Evolutionary conservation across 345 rosid genomes (phyloP).

Genomic region (Syzygium oleosum): DNA sequence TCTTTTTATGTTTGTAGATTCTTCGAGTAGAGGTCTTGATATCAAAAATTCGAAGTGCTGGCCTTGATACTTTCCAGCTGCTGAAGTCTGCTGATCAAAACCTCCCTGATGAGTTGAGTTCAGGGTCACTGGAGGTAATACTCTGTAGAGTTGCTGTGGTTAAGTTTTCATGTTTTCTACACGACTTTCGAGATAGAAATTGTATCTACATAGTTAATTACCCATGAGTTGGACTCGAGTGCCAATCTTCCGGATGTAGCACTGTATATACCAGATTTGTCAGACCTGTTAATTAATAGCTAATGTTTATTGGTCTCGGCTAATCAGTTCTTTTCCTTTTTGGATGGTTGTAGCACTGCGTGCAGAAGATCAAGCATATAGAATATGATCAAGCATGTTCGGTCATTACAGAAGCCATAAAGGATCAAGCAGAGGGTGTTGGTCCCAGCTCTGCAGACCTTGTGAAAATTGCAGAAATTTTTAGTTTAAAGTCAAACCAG

Average conservation of each 20-base stretch:
- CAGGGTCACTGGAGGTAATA: slow-evolving; percentile 76
- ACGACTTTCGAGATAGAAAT: background rate
- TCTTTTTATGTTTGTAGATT: slow-evolving; percentile 37
- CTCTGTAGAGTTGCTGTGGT: background rate
- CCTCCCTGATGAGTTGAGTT: slow-evolving; percentile 57
- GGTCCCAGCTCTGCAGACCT: slow-evolving; percentile 62
- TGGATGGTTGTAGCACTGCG: slow-evolving; percentile 47
- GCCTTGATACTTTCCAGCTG: slow-evolving; percentile 46
- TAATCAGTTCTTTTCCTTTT: background rate
- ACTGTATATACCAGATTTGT: background rate
- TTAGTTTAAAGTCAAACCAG: slow-evolving; percentile 79
- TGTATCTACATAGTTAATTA: background rate
- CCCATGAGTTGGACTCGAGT: background rate
- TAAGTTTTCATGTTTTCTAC: background rate
- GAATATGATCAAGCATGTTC: slow-evolving; percentile 48
- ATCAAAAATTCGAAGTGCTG: slow-evolving; percentile 50
- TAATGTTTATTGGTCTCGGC: background rate
- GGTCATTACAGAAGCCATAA: slow-evolving; percentile 47
- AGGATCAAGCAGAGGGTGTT: slow-evolving; percentile 47
- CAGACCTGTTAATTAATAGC: background rate
- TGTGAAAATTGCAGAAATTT: slow-evolving; percentile 57
- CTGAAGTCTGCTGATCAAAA: slow-evolving; percentile 41
- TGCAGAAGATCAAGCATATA: slow-evolving; percentile 58
- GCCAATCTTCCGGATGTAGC: background rate
- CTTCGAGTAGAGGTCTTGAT: slow-evolving; percentile 64